Conservation (phyloP, 257 asterid genomes). For the Scutellaria barbata region DNA sequence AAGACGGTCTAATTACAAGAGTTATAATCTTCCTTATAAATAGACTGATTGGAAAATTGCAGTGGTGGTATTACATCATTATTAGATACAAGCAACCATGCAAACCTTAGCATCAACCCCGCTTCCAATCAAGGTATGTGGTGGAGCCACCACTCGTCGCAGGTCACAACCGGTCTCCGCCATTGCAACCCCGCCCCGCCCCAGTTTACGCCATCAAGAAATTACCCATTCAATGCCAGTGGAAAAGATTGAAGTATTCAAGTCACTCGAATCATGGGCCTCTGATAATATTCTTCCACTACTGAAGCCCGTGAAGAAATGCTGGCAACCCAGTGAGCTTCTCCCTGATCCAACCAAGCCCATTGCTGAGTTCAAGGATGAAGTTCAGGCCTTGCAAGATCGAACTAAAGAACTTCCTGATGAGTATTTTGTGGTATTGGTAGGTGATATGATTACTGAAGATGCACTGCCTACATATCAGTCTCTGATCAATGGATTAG, state of each 20-base stretch:
- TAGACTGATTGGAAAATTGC: too few relatives aligned
- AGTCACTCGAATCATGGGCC: constrained; percentile 49
- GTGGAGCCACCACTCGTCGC: constrained; percentile 5
- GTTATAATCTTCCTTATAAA: too few relatives aligned
- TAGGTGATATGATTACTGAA: constrained; percentile 39
- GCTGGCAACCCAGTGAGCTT: constrained; percentile 49
- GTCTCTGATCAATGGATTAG: constrained; percentile 28
- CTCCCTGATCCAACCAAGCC: constrained; percentile 41
- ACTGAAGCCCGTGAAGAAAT: constrained; percentile 41
- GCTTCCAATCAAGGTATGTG: background rate
- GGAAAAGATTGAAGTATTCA: constrained; percentile 41
- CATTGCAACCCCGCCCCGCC: background rate
- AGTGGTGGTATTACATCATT: too few relatives aligned
- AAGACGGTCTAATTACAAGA: too few relatives aligned
- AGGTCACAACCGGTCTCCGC: constrained; percentile 23
- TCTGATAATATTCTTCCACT: constrained; percentile 30
- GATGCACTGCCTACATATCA: constrained; percentile 48
- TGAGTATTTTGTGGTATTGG: constrained; percentile 44
- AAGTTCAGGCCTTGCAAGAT: constrained; percentile 38
- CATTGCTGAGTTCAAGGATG: constrained; percentile 24
- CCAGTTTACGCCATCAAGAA: constrained; percentile 2
- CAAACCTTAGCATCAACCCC: background rate
- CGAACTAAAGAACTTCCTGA: constrained; percentile 39
- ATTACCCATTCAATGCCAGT: constrained; percentile 43
- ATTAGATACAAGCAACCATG: too few relatives aligned